Percentiles rank a stretch among this genome's conserved stretches.
Evolutionary conservation across 371 early-diverging fungal genomes (phyloP).

Genomic region (Saksenaea vasiformis): DNA sequence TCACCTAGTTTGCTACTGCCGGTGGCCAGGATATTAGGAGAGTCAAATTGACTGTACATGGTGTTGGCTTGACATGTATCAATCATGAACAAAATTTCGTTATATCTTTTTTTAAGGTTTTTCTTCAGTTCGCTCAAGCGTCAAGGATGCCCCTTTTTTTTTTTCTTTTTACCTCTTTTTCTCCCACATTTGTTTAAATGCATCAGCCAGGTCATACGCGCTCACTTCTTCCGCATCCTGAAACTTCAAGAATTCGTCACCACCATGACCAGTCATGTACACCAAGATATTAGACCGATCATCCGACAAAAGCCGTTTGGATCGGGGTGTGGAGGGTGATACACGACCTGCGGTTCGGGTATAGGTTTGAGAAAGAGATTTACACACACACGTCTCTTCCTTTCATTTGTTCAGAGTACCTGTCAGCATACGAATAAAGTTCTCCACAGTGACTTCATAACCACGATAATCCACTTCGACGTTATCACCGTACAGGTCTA

Average conservation of each 20-base stretch:
- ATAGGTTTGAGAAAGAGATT: neutral
- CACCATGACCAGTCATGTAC: conserved; percentile 98
- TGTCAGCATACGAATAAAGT: conserved; percentile 93
- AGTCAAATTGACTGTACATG: conserved; percentile 87
- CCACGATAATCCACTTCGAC: conserved; percentile 98
- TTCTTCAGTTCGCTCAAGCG: neutral
- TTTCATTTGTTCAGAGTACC: conserved; percentile 42
- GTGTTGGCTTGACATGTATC: conserved; percentile 98
- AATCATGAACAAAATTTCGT: conserved; percentile 95
- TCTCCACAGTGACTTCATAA: conserved; percentile 97
- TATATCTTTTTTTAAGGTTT: conserved; percentile 70
- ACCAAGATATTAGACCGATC: conserved; percentile 93
- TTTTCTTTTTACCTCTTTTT: conserved; percentile 77
- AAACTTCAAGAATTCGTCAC: conserved; percentile 96
- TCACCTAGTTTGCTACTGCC: conserved; percentile 86
- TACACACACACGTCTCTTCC: neutral
- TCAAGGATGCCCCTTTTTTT: neutral
- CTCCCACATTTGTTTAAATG: conserved; percentile 95
- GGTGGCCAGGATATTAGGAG: conserved; percentile 90
- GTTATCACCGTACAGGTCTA: conserved; percentile 93
- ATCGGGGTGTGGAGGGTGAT: conserved; percentile 77
- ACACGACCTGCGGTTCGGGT: conserved; percentile 62
- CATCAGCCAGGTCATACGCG: conserved; percentile 91
- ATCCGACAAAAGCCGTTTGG: conserved; percentile 91
- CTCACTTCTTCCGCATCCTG: conserved; percentile 97